Conservation (phyloP, 768 basidiomycete genomes). For the Roridomyces roridus region DNA sequence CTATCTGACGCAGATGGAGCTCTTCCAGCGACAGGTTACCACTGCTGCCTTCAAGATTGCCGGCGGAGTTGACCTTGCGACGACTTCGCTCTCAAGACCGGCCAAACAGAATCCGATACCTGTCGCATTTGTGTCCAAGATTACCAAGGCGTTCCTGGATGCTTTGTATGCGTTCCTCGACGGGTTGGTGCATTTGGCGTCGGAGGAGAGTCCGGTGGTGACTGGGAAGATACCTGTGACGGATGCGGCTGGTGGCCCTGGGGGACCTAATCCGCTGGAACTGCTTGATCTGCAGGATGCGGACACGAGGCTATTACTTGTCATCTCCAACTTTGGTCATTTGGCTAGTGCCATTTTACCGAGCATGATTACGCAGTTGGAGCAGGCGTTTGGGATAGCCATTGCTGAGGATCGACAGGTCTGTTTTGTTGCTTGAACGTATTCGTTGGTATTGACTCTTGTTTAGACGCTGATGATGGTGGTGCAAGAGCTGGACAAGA, state of each 20-base stretch:
- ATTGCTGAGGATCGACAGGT: constrained; percentile 79
- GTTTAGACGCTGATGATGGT: constrained; percentile 74
- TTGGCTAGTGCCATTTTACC: constrained; percentile 76
- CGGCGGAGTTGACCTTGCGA: constrained; percentile 69
- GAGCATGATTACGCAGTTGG: constrained; percentile 79
- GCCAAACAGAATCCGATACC: constrained; percentile 68
- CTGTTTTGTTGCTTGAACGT: constrained; percentile 21
- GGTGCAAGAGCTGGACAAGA: constrained; percentile 84
- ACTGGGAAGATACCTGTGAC: constrained; percentile 41
- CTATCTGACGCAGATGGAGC: constrained; percentile 78
- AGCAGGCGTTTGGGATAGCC: constrained; percentile 73
- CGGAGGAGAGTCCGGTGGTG: constrained; percentile 63
- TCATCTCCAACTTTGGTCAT: constrained; percentile 87
- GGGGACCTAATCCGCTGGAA: constrained; percentile 58
- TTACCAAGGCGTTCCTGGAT: constrained; percentile 87
- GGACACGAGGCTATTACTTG: constrained; percentile 88
- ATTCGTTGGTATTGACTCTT: not conserved
- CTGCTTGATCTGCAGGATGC: constrained; percentile 69
- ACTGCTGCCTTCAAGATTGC: constrained; percentile 82
- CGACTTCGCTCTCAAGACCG: constrained; percentile 50
- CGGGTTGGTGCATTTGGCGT: constrained; percentile 82
- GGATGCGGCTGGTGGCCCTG: constrained; percentile 35
- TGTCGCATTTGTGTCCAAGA: constrained; percentile 69
- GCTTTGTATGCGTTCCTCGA: constrained; percentile 85
- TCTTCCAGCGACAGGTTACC: constrained; percentile 81